Base-by-base conservation (phyloP, 2,329 filamentous ascomycete genomes). In the Arthrobotrys sinensis region DNA sequence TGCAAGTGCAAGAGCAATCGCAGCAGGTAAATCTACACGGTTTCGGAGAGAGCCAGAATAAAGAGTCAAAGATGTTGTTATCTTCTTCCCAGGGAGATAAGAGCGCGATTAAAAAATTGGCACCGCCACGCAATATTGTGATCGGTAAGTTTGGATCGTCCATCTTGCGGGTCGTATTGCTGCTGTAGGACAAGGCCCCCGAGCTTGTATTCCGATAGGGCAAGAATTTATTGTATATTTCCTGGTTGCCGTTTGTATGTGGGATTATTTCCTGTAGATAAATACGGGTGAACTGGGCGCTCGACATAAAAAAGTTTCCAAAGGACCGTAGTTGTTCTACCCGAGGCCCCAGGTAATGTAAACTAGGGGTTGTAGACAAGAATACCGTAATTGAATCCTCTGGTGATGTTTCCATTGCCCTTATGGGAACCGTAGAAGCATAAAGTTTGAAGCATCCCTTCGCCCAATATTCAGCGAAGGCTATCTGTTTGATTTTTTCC, bases 321-420 rank as follows among this genome's bases (percentile, higher is more conserved):
- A 60, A 60, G n/a, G 55, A 16, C 2, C 16, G 8, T 43, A 60
- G 12, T 11, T 1, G 4, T 8, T n/a, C 19, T 14, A 40, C 10
- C 21, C 34, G 34, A 14, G n/a, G 4, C 5, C 12, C 16, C 8
- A 24, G 8, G 16, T 10, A 5, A 21, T 1, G 21, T 3, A 16
- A 24, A 1, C 16, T 8, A 4, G 14, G n/a, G 0, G 1, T 8
- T 16, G 14, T 6, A 12, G 32, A 19, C 7, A 34, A 40, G 16
- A 40, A 57, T 24, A 60, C 28, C 12, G 55, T 60, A n/a, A 60
- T 11, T 6, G 36, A 43, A 43, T 60, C 55, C 19, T 60, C 55
- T n/a, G 24, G 10, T 8, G 11, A 19, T 24, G 10, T n/a, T n/a
- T 24, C 7, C 14, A 10, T 28, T 8, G 4, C 14, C 6, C 7